phyloP scores from a whole-genome alignment of 345 rosid species.

The Euclidium syriacum region DNA sequence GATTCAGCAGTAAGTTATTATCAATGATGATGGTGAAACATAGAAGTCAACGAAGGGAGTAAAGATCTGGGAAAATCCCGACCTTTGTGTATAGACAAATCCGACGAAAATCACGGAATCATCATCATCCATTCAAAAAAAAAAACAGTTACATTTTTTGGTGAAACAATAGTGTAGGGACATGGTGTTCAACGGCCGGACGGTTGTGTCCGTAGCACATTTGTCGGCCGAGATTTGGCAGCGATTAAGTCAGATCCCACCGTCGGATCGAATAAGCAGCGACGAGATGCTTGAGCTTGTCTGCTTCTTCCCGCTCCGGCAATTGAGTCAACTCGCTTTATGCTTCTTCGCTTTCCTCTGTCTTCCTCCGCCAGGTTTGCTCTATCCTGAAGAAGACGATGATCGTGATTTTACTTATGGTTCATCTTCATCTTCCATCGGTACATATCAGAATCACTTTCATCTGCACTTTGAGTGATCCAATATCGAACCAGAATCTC shows the following conservation, averaged over 20 bases:
- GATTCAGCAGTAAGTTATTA: too few species aligned
- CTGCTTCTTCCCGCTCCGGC: constrained; percentile 62
- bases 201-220: constrained; percentile 46
- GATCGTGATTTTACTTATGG: constrained; percentile 1
- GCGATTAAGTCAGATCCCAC: constrained; percentile 35
- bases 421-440: constrained; percentile 8
- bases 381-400: constrained; percentile 31
- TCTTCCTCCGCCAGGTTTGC: constrained; percentile 49
- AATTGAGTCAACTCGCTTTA: constrained; percentile 55
- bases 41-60: constrained; percentile 12
- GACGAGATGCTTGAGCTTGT: constrained; percentile 59
- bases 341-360: constrained; percentile 66
- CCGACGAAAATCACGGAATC: background rate
- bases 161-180: background rate
- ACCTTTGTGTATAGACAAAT: background rate
- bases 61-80: background rate
- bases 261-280: constrained; percentile 44
- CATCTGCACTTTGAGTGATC: constrained; percentile 25
- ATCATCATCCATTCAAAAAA: background rate
- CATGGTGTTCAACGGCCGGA: constrained; percentile 60
- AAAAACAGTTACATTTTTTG: background rate
- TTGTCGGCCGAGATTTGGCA: constrained; percentile 56
- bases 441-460: constrained; percentile 16
- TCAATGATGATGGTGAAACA: background rate
- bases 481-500: background rate